phyloP scores from a whole-genome alignment of 139 green algal genomes.

The Tetradesmus obliquus region DNA sequence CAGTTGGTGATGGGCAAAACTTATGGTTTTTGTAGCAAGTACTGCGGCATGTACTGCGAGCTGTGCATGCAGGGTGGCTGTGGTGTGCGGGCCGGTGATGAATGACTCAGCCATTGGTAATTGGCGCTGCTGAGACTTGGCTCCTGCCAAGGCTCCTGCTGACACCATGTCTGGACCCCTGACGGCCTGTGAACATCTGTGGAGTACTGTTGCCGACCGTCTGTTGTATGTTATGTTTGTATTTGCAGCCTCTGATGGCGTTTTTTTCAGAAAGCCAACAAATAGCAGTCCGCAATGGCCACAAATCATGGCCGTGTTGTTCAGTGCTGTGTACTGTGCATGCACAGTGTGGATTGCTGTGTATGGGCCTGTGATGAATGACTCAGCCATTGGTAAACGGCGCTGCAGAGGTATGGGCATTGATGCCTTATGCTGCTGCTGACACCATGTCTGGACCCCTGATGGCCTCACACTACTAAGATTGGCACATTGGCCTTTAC shows the following conservation, averaged over 20 bases:
- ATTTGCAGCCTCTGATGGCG: neutral
- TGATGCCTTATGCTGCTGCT: neutral
- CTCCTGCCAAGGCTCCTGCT: neutral
- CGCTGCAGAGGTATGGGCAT: neutral
- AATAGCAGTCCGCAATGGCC: too few species aligned
- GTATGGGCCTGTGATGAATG: neutral
- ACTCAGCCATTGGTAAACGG: constrained; percentile 24
- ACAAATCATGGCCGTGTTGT: too few species aligned
- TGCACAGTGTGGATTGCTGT: neutral
- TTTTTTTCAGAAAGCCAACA: neutral
- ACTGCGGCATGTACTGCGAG: neutral
- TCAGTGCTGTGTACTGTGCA: too few species aligned
- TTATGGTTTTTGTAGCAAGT: neutral
- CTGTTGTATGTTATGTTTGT: neutral
- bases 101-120: constrained; percentile 26
- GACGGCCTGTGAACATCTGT: neutral
- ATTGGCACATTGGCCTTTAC: too few species aligned
- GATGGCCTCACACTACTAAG: neutral
- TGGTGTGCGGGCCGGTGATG: neutral
- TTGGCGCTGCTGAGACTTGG: neutral
- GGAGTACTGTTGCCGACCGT: too few species aligned
- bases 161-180: constrained; percentile 27
- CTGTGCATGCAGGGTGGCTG: neutral
- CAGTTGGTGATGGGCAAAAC: too few species aligned
- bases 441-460: constrained; percentile 46